These are phyloP conservation scores for Carex cristatella DNA, from an alignment of 176 grass and related monocot genomes.

Conservation along the genomic window DNA sequence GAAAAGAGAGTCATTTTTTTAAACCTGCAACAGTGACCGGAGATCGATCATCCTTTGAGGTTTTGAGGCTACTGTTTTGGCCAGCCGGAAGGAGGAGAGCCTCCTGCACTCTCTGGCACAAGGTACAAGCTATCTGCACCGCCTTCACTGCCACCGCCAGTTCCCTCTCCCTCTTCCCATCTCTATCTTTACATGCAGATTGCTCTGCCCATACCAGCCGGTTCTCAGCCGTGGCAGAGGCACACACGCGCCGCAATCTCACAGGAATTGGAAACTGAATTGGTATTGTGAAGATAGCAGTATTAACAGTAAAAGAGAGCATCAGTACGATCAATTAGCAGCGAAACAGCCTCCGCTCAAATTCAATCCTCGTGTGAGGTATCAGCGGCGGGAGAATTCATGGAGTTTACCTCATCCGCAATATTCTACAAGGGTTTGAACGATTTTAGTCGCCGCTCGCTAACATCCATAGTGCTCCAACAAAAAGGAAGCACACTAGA, in stretches of 20 bases:
- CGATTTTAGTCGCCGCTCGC: not conserved
- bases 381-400: not conserved
- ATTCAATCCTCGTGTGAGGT: not conserved
- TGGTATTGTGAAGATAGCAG: not conserved
- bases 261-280: not conserved
- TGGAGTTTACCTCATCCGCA: not conserved
- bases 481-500: not conserved
- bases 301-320: not conserved
- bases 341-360: not conserved
- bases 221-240: slow-evolving; percentile 21
- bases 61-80: slow-evolving; percentile 20
- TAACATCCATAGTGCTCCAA: not conserved
- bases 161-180: slow-evolving; percentile 43
- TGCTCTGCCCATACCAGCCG: slow-evolving; percentile 22
- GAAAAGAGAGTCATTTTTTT: not conserved
- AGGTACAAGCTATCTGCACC: slow-evolving; percentile 74
- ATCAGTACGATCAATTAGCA: not conserved
- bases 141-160: slow-evolving; percentile 71
- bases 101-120: slow-evolving; percentile 84
- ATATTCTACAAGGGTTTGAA: not conserved
- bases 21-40: slow-evolving; percentile 91
- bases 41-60: slow-evolving; percentile 72
- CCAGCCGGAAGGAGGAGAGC: slow-evolving; percentile 24
- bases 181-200: slow-evolving; percentile 3
- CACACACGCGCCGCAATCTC: not conserved